Evolutionary conservation across 1,284 basidiomycete genomes (phyloP), one percentile per base, ranked within the genome.

Genomic region (Ganoderma boninense): DNA sequence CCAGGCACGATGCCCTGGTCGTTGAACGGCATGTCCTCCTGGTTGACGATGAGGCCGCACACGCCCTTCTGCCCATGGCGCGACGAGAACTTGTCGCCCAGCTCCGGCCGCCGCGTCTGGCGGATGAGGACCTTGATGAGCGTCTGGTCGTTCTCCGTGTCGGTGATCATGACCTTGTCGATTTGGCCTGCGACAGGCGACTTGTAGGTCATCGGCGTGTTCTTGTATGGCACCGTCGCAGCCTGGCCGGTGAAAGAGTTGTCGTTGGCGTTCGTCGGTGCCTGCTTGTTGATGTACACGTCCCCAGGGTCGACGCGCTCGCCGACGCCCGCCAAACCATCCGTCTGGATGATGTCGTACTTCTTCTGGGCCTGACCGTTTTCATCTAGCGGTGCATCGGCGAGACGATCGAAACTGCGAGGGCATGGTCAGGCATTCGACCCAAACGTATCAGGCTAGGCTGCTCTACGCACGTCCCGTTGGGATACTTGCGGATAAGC

Each of bases 11-110:
- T 97, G 40, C 98, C 98, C 78, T 95, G 92, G 83, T 99, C 97
- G 78, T 97, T 98, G 87, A 99, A 99, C 4, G 98, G 98, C 96
- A 99, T 94, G 82, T 99, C 98, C 77, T 97, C 96, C 79, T 99
- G 98, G 76, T 97, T 97, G 65, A 99, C 97, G 79, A 99, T 99
- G 79, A 99, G 83, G 23, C 98, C 98, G 82, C 97, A 99, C 18
- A 99, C 98, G 73, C 98, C 98, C 83, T 99, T 99, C 83, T 99
- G 98, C 56, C 98, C 98, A 81, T 99, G 98, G 73, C 98, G 87
- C 4, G 95, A 97, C 54, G 97, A 98, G 80, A 99, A 99, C 84
- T 99, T 99, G 86, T 99, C 98, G 4, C 98, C 98, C 13, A 99
- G 85, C 79, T 99, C 98, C 35, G 98, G 98, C 64, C 96, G 87